Percentiles rank a stretch among this genome's conserved stretches.
Evolutionary conservation across 129 eudicot species (phyloP).

Genomic region (Lonicera japonica): DNA sequence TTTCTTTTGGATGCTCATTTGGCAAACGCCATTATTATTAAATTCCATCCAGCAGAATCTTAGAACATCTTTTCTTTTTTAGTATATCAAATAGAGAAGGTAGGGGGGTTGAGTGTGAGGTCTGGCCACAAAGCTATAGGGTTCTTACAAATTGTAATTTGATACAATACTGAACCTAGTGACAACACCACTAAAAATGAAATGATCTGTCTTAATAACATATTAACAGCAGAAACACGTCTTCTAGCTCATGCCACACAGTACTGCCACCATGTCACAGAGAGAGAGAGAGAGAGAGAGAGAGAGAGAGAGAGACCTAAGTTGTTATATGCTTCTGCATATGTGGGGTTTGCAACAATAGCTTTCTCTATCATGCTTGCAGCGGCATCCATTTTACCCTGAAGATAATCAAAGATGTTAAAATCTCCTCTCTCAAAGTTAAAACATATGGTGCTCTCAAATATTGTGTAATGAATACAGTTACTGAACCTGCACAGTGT

Average conservation of each 20-base stretch:
- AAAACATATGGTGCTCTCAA: slow-evolving; percentile 4
- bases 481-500: slow-evolving; percentile 86
- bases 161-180: too few relatives aligned
- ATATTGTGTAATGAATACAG: slow-evolving; percentile 4
- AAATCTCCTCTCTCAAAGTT: neutral
- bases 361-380: slow-evolving; percentile 98
- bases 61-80: too few relatives aligned
- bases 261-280: neutral
- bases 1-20: too few relatives aligned
- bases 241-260: neutral
- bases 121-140: too few relatives aligned
- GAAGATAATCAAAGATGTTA: slow-evolving; percentile 9
- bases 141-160: too few relatives aligned
- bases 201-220: neutral
- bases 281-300: neutral
- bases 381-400: slow-evolving; percentile 99
- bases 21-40: too few relatives aligned
- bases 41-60: too few relatives aligned
- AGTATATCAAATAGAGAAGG: too few relatives aligned
- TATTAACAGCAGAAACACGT: neutral
- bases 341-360: slow-evolving; percentile 88
- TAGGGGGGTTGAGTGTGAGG: too few relatives aligned
- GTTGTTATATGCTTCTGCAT: slow-evolving; percentile 98
- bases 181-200: neutral
- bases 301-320: slow-evolving; percentile 43